Evolutionary conservation across 768 basidiomycete species (phyloP).

Genomic region (Kwoniella mangroviensis): DNA sequence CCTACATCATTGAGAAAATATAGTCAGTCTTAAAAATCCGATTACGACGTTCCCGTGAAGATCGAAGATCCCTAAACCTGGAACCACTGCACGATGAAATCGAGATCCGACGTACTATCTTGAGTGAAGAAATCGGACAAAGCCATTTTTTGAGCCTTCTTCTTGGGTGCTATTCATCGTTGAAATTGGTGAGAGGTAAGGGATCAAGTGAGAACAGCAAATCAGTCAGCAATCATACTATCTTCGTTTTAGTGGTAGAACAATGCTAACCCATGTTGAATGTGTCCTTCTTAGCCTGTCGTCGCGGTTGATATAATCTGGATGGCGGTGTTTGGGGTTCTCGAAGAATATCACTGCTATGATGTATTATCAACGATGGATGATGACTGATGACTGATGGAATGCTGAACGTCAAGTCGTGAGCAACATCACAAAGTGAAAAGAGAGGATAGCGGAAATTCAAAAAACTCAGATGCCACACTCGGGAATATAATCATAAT

Average conservation of each 20-base stretch:
- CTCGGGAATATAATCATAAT: neutral
- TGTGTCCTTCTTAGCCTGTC: neutral
- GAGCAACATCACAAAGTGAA: neutral
- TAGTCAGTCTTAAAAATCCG: neutral
- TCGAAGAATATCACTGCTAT: neutral
- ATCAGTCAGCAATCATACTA: neutral
- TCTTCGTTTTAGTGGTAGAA: neutral
- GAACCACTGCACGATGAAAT: too few species aligned
- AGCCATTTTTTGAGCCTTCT: conserved; percentile 83
- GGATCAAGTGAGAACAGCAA: neutral
- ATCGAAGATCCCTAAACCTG: too few species aligned
- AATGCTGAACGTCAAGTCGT: neutral
- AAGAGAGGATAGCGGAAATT: neutral
- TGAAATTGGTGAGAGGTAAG: neutral
- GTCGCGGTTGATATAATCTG: neutral
- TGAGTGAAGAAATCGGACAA: conserved; percentile 92
- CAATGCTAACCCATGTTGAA: conserved; percentile 12
- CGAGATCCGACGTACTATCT: conserved; percentile 64
- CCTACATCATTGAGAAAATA: neutral
- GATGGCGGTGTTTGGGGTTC: neutral
- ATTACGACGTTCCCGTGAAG: neutral
- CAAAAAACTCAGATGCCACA: conserved; percentile 6
- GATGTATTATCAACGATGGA: neutral
- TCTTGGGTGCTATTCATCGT: conserved; percentile 73
- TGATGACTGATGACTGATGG: neutral